Base-by-base conservation (phyloP, 2,329 filamentous ascomycete genomes). In the Alternaria incomplexa region DNA sequence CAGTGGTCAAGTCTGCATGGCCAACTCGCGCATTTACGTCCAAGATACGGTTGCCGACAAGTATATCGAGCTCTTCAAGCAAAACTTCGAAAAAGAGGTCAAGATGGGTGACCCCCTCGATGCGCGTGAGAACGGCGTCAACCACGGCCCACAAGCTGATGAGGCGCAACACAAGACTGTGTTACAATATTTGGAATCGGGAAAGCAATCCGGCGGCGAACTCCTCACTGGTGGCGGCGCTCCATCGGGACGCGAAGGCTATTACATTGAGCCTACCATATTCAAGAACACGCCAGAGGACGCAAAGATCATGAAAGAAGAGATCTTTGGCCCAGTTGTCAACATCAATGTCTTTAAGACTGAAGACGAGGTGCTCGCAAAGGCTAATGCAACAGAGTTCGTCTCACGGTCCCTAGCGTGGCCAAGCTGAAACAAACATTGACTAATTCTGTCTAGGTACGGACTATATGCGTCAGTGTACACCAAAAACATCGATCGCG, bases 401-500 rank as follows among this genome's bases (percentile, higher is more conserved):
- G 67, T 66, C 45, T 46, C 40, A 50, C 15, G 22, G 45, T 23
- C 11, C 36, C 30, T 56, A 36, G 25, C 26, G 32, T 22, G 32
- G 9, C 9, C n/a, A 13, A 47, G 10, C n/a, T 64, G 62, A 51
- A 54, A 30, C 53, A 52, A 5, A 44, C 5, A 48, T 28, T 60
- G 62, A 62, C 64, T 54, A 43, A 56, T 20, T 15, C 2, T n/a
- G n/a, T 11, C 36, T 23, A 68, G 65, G 45, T 96, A 93, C 80
- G 92, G 92, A 67, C 93, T 96, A 81, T 93, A 92, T 70, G 89
- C 90, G 6, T 91, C 92, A 62, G 92, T 95, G 80, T 96, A 94
- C 83, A 96, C 92, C 10, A 80, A 79, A 59, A 70, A 80, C 63
- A 74, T 80, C 28, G 71, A 74, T 53, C 71, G 77, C 20, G 78